Base-by-base conservation (phyloP, 2,329 filamentous ascomycete species). In the Epichloe hybrida region DNA sequence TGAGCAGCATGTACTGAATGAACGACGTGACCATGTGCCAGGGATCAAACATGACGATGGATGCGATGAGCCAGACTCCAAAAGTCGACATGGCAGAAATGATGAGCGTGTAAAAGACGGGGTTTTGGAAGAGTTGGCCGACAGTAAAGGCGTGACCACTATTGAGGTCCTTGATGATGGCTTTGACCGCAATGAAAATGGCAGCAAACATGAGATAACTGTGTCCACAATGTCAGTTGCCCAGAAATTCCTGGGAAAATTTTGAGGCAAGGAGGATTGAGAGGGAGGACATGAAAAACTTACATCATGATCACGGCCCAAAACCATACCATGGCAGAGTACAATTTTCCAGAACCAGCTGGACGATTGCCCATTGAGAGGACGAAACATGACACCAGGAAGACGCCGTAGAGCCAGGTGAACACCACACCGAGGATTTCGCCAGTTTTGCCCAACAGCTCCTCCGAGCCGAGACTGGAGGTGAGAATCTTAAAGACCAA, bases 21-120 rank as follows among this genome's bases (percentile, higher is more conserved):
- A 97, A 88, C 52, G 85, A 83, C n/a, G 93, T 97, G 66, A 95
- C 77, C 89, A 98, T 97, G 71, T 98, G 93, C 91, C 93, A 98
- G 4, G 93, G 93, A 66, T 98, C 93, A 67, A 97, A 82, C 82
- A 97, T 97, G 58, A 98, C 74, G 57, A 98, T 75, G 8, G 89
- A 95, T 0, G 88, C 86, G 48, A 98, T 70, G 53, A 97, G 78
- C 85, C 90, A 98, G 61, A 98, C 83, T 55, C 94, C 77, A 64
- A 93, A 98, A 0, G 93, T 98, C 11, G 89, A 93, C 61, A 86
- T 79, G 61, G 97, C 79, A 0, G 90, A 96, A 48, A 98, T 81
- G 59, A 98, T 93, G 55, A 98, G 77, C 36, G 88, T 94, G 68
- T 93, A 89, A 72, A 98, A 97, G 52, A 94, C 80, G 55, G 81